Percentiles rank a stretch among this genome's conserved stretches.
phyloP scores from a whole-genome alignment of 2,329 filamentous ascomycete species.

The Fusarium brevicatenulatum region DNA sequence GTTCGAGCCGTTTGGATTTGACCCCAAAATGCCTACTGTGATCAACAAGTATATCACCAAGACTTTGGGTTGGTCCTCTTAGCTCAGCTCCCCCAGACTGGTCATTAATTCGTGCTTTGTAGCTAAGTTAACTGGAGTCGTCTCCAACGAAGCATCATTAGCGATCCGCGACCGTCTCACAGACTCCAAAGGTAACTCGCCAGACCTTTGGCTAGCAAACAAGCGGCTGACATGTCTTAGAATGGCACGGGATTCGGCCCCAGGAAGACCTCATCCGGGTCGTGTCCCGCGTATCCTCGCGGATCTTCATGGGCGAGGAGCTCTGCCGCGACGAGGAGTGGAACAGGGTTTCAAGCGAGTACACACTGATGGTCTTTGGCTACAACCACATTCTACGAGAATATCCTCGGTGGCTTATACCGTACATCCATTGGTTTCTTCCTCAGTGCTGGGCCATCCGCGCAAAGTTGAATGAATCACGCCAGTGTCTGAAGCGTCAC shows the following conservation, averaged over 20 bases:
- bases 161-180: neutral
- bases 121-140: too few species aligned
- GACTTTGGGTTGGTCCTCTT: neutral
- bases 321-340: slow-evolving; percentile 58
- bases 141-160: too few species aligned
- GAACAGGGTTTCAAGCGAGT: slow-evolving; percentile 56
- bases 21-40: neutral
- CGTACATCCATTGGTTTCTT: slow-evolving; percentile 57
- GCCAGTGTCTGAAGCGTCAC: slow-evolving; percentile 37
- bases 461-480: slow-evolving; percentile 32
- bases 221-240: neutral
- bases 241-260: neutral
- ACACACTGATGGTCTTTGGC: slow-evolving; percentile 54
- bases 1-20: neutral
- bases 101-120: too few species aligned
- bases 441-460: slow-evolving; percentile 46
- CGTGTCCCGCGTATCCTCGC: slow-evolving; percentile 1
- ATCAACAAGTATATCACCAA: neutral
- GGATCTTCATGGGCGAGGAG: slow-evolving; percentile 47
- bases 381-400: slow-evolving; percentile 43
- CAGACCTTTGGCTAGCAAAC: rapidly evolving
- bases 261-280: neutral
- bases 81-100: rapidly evolving
- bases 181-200: neutral
- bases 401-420: slow-evolving; percentile 56